Percentiles rank a stretch among this genome's conserved stretches.
These are phyloP conservation scores for Magnolia changhungtana DNA, from an alignment of 164 flowering plant species.

Conservation along the genomic window DNA sequence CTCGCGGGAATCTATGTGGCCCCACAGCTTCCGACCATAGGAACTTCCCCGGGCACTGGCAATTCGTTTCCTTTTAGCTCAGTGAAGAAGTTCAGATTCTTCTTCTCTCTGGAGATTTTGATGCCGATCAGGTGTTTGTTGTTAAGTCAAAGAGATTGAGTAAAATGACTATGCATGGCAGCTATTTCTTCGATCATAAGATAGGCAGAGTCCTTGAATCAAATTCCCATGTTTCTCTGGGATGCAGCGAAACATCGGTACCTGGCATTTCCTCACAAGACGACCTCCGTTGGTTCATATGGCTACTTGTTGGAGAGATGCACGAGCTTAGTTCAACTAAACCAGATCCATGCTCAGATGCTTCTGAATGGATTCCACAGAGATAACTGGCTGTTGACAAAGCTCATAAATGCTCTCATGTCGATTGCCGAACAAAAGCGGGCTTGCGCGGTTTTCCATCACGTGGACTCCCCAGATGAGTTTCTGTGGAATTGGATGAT, in stretches of 20 bases:
- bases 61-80: no score
- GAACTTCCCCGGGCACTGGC: no score
- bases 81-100: no score
- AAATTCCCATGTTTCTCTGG: neutral
- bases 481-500: slow-evolving; percentile 14
- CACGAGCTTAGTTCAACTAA: slow-evolving; percentile 1
- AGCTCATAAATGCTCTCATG: slow-evolving; percentile 4
- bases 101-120: no score
- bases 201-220: neutral
- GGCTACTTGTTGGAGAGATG: slow-evolving; percentile 5
- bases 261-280: neutral
- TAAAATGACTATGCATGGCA: no score
- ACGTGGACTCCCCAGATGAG: neutral
- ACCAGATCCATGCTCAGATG: slow-evolving; percentile 19
- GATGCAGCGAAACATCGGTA: neutral
- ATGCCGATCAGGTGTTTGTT: no score
- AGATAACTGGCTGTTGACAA: slow-evolving; percentile 6
- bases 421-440: neutral
- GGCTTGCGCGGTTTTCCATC: slow-evolving; percentile 10
- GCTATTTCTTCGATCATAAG: no score
- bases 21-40: no score
- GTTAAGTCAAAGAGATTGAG: no score
- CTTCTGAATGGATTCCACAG: slow-evolving; percentile 12
- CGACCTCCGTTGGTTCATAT: neutral
- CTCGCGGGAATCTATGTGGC: no score